phyloP scores from a whole-genome alignment of 73 alveolate genomes.

The Durusdinium trenchii region DNA sequence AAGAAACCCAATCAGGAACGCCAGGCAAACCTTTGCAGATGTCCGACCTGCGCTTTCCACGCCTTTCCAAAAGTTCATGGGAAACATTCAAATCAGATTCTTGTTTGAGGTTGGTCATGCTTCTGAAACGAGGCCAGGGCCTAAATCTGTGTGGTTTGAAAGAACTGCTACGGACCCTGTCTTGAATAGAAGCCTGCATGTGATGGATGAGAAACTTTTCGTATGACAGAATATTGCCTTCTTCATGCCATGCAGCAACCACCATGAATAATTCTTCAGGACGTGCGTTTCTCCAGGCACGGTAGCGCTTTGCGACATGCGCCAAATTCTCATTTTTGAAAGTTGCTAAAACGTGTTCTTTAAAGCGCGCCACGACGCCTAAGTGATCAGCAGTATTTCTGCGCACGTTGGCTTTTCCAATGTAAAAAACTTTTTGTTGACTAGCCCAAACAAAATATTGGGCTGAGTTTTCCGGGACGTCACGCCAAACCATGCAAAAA shows the following conservation, averaged over 20 bases:
- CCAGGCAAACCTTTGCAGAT: not conserved
- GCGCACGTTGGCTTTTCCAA: not conserved
- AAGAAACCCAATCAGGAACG: not conserved
- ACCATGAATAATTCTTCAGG: not conserved
- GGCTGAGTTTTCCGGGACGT: not conserved
- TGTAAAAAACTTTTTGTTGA: not conserved
- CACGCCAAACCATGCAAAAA: not conserved
- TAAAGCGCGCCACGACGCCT: not conserved
- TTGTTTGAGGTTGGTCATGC: not conserved
- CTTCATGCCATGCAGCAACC: not conserved
- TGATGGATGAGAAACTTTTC: not conserved
- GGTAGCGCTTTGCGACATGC: not conserved
- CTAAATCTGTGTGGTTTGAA: not conserved
- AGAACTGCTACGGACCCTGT: not conserved
- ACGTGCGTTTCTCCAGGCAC: not conserved
- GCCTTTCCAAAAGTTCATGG: not conserved
- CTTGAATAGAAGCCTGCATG: conserved; percentile 1
- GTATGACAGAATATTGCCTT: not conserved
- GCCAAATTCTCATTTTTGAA: not conserved
- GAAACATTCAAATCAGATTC: not conserved
- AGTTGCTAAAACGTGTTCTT: not conserved
- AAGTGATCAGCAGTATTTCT: not conserved
- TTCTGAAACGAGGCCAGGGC: not conserved
- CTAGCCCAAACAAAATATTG: conserved; percentile 24
- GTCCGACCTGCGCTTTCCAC: not conserved